phyloP scores from a whole-genome alignment of 78 protist genomes.

The Emiliania huxleyi region DNA sequence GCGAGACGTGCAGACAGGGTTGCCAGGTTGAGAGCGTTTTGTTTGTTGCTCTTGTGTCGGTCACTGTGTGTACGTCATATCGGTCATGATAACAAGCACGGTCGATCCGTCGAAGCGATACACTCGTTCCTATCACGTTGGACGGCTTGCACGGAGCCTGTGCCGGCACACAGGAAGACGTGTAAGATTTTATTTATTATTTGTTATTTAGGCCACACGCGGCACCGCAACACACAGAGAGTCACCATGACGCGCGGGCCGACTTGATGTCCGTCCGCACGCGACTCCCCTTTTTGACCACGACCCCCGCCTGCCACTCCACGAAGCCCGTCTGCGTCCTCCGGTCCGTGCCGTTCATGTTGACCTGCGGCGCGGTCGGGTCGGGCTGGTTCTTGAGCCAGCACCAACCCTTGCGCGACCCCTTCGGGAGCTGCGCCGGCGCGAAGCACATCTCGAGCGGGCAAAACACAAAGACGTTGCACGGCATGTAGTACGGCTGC shows the following conservation, averaged over 20 bases:
- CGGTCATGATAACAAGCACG: too few species aligned
- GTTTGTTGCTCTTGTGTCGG: too few species aligned
- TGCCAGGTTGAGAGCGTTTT: too few species aligned
- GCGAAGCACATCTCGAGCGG: constrained; percentile 10
- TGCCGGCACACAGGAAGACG: too few species aligned
- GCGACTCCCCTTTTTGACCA: not conserved
- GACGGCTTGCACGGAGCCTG: too few species aligned
- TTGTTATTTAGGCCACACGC: too few species aligned
- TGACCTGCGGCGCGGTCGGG: not conserved
- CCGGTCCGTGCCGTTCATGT: not conserved
- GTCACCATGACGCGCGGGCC: not conserved
- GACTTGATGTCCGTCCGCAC: not conserved
- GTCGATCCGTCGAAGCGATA: too few species aligned
- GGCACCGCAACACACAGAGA: too few species aligned
- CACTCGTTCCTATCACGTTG: too few species aligned
- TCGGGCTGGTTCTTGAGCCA: constrained; percentile 22
- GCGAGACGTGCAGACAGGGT: too few species aligned
- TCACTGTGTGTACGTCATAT: too few species aligned
- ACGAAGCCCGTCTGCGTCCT: not conserved
- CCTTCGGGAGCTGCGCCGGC: constrained; percentile 11
- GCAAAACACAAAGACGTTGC: constrained; percentile 17
- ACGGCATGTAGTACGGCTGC: not conserved
- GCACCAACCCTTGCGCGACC: not conserved
- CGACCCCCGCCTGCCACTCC: constrained; percentile 8
- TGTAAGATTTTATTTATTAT: too few species aligned